These are phyloP conservation scores for Kalanchoe fedtschenkoi DNA, from an alignment of 164 flowering plant species.

Conservation along the genomic window DNA sequence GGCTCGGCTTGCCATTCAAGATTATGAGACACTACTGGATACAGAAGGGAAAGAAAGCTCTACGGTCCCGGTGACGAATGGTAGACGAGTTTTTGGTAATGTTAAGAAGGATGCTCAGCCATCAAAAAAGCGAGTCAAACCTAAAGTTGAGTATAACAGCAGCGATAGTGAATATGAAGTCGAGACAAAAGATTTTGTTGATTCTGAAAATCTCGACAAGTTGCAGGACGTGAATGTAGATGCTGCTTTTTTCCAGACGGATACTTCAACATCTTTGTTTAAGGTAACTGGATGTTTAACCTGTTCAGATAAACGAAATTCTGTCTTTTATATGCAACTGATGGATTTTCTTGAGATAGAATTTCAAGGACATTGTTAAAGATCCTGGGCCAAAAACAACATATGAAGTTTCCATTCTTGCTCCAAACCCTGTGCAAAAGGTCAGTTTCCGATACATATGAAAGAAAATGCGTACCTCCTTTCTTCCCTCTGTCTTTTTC, in stretches of 20 bases:
- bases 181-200: constrained; percentile 25
- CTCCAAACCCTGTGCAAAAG: constrained; percentile 58
- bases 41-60: constrained; percentile 16
- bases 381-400: constrained; percentile 58
- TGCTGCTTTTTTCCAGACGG: constrained; percentile 28
- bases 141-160: constrained; percentile 23
- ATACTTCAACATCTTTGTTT: constrained; percentile 33
- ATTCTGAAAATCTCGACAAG: constrained; percentile 15
- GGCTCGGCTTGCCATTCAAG: constrained; percentile 67
- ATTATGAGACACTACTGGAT: constrained; percentile 45
- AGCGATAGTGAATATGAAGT: constrained; percentile 61
- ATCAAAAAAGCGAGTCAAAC: constrained; percentile 16
- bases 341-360: constrained; percentile 24
- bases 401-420: constrained; percentile 68
- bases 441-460: constrained; percentile 16
- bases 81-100: constrained; percentile 68
- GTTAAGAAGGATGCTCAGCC: constrained; percentile 26
- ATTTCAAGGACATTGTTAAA: constrained; percentile 39
- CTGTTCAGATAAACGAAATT: constrained; percentile 1
- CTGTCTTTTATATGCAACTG: background rate
- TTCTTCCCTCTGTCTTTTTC: background rate
- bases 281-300: constrained; percentile 34
- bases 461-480: too few species aligned
- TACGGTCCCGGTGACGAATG: constrained; percentile 27
- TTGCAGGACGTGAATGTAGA: constrained; percentile 30